phyloP scores from a whole-genome alignment of 2,329 filamentous ascomycete species.

The Botrytis pseudocinerea region DNA sequence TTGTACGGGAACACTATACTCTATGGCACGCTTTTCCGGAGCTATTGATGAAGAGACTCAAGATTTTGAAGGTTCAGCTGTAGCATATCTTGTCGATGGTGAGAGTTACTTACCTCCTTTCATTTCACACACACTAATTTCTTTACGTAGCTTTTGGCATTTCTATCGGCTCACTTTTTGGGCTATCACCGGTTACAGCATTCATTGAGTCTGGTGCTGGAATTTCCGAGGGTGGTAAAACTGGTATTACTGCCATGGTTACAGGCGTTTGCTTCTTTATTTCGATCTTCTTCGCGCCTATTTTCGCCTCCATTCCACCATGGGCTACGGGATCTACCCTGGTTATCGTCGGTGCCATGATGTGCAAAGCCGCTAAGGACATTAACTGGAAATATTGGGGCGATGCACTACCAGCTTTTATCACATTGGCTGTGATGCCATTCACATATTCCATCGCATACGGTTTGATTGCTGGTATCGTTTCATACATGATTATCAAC shows the following conservation, averaged over 20 bases:
- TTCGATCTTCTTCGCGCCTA: slow-evolving; percentile 84
- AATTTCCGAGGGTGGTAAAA: slow-evolving; percentile 83
- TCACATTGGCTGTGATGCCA: slow-evolving; percentile 83
- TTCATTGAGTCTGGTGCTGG: slow-evolving; percentile 89
- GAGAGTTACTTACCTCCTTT: background rate
- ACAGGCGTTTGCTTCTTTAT: slow-evolving; percentile 84
- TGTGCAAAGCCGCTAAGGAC: slow-evolving; percentile 73
- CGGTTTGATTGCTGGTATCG: slow-evolving; percentile 76
- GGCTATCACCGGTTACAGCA: slow-evolving; percentile 78
- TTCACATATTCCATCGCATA: slow-evolving; percentile 89
- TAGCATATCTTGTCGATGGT: slow-evolving; percentile 77
- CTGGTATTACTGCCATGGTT: slow-evolving; percentile 79
- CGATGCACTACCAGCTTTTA: slow-evolving; percentile 80
- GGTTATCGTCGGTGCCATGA: slow-evolving; percentile 81
- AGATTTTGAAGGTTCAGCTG: slow-evolving; percentile 82
- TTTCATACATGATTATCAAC: slow-evolving; percentile 76
- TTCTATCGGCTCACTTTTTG: slow-evolving; percentile 76
- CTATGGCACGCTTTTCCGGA: slow-evolving; percentile 82
- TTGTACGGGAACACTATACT: slow-evolving; percentile 82
- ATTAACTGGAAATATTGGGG: slow-evolving; percentile 90
- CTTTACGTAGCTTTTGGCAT: slow-evolving; percentile 61
- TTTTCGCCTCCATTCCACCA: slow-evolving; percentile 84
- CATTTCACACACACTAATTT: background rate
- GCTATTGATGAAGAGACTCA: slow-evolving; percentile 79
- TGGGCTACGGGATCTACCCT: slow-evolving; percentile 88